Percentiles rank a stretch among this genome's conserved stretches.
Evolutionary conservation across 2,329 filamentous ascomycete species (phyloP).

Genomic region (Colletotrichum neosansevieriae): DNA sequence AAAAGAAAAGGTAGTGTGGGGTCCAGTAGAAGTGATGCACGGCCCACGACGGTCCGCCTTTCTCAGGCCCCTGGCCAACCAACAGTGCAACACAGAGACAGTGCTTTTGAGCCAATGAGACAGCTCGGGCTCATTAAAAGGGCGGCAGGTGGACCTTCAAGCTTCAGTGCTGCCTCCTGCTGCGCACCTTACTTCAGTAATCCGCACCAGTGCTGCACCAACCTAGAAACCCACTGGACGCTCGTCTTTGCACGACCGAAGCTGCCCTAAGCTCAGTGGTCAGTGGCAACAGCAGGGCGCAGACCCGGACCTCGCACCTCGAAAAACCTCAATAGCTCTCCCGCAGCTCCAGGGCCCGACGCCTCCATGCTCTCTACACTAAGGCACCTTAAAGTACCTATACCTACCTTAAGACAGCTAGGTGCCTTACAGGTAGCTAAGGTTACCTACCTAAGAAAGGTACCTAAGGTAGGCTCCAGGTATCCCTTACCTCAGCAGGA

Average conservation of each 20-base stretch:
- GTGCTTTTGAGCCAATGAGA: neutral
- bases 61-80: constrained; percentile 1
- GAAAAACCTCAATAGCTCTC: no score
- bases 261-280: constrained; percentile 15
- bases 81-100: constrained; percentile 5
- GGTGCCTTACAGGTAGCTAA: no score
- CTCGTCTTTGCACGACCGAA: constrained; percentile 10
- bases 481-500: neutral
- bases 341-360: neutral
- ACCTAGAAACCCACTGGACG: neutral
- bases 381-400: neutral
- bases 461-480: neutral
- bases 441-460: neutral
- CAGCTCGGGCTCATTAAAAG: no score
- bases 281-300: no score
- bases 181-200: neutral
- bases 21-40: no score
- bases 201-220: constrained; percentile 18
- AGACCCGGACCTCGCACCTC: no score
- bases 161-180: no score
- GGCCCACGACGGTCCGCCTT: neutral
- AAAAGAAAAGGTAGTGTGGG: neutral
- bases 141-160: no score
- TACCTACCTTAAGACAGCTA: no score
- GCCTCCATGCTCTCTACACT: neutral